Evolutionary conservation across 352 stramenopile genomes (phyloP).

Genomic region (Elongisporangium anandrum): DNA sequence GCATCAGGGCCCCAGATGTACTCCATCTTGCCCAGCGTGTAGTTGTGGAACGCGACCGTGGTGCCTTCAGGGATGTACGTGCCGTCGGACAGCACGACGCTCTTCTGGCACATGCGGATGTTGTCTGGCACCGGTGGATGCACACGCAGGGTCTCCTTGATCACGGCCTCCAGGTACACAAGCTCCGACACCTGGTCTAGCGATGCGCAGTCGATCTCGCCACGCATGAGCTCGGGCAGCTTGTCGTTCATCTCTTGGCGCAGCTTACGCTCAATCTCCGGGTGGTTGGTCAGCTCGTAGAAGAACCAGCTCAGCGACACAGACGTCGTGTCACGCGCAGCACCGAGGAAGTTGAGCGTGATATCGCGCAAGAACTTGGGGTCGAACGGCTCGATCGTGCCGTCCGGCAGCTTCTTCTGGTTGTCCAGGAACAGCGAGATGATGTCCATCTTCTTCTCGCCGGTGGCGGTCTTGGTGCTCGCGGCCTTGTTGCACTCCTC

Average conservation of each 20-base stretch:
- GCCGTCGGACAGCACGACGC: constrained; percentile 46
- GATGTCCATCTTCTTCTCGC: constrained; percentile 35
- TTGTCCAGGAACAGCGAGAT: constrained; percentile 45
- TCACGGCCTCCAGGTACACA: constrained; percentile 54
- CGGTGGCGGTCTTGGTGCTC: constrained; percentile 7
- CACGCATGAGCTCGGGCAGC: constrained; percentile 19
- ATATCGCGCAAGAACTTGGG: constrained; percentile 54
- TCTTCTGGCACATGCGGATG: constrained; percentile 36
- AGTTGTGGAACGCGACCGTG: constrained; percentile 38
- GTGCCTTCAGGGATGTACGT: constrained; percentile 46
- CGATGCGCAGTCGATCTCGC: constrained; percentile 17
- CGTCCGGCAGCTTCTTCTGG: constrained; percentile 17
- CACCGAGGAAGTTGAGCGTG: constrained; percentile 74
- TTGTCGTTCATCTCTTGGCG: constrained; percentile 32
- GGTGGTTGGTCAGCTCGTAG: constrained; percentile 70
- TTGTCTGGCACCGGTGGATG: constrained; percentile 64
- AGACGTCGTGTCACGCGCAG: constrained; percentile 68
- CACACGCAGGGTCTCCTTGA: constrained; percentile 63
- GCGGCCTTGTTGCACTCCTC: constrained; percentile 8
- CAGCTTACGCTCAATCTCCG: constrained; percentile 33
- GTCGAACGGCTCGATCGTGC: constrained; percentile 19
- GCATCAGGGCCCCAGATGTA: constrained; percentile 51
- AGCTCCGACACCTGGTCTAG: constrained; percentile 44
- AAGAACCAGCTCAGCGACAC: constrained; percentile 71
- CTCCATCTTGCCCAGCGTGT: constrained; percentile 30